Evolutionary conservation across 23 red algal genomes (phyloP), one percentile per base, ranked within the genome.

Genomic region (Gracilaria domingensis): DNA sequence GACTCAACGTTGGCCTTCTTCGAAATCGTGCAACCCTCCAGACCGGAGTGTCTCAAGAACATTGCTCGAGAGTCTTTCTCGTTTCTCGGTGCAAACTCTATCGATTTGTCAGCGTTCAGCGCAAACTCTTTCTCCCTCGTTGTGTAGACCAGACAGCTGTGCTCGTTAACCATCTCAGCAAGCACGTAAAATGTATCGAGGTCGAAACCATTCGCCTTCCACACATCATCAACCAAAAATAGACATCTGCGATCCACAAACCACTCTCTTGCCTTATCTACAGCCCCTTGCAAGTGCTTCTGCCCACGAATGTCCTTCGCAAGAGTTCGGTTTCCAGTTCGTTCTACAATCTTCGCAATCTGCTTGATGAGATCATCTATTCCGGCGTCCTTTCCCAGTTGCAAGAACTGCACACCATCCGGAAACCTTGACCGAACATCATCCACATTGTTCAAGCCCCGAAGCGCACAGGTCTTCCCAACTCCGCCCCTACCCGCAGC

Each of bases 381-480:
- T 32, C 39, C 48, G 7, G 37, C 73, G 23, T 78, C 73, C 21
- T 12, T 12, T 78, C 36, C 73, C 4, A 78, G 73, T 23, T 9
- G 25, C 32, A 78, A 8, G 23, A 49, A 78, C n/a, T 44, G 25
- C 34, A 78, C 37, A 39, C 73, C 73, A 50, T 54, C 36, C 8
- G 73, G 73, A 21, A 78, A 78, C 38, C 73, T 47, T 12, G 39
- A 29, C 2, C 3, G 12, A 9, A 78, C 39, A 12, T 78, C 36
- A 6, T 23, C 66, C 8, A 17, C 66, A 71, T 38, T 12, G 8
- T 35, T 38, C 12, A 71, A 38, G 32, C 33, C 66, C 37, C 66
- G 66, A 38, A 71, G 66, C 1, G 66, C 66, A 71, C 66, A 71
- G 12, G 23, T 71, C 66, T 71, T 71, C 2, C 66, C 66, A 40